Base-by-base conservation (phyloP, 331 rosid species). In the Rosa hybrid region DNA sequence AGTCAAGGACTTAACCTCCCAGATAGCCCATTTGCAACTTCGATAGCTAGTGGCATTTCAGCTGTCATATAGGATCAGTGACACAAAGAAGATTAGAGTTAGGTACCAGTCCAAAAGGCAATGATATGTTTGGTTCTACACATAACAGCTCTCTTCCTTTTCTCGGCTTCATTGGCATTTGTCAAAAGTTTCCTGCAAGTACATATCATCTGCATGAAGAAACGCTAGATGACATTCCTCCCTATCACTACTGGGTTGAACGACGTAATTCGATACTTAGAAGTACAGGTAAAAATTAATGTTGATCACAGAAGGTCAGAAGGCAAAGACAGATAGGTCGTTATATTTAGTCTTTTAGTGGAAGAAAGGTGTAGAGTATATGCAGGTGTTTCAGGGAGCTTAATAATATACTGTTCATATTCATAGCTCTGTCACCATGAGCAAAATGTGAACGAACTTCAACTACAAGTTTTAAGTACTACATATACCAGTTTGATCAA, bases 11-110 rank as follows among this genome's bases (percentile, higher is more conserved):
- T 90, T 46, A 77, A 90, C 77, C 91, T 92, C 39, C 98, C 98
- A 1, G 98, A 95, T 53, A 93, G 92, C 90, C 97, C 96, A 12
- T 93, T 91, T 78, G 78, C 92, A 65, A 81, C 88, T 83, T 84
- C 89, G 23, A 27, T 80, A 74, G 88, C 81, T 59, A 88, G 79
- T 72, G 88, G 84, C 83, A 83, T 72, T 70, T 82, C 87, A 7
- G 62, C 86, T 65, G 86, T 83, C 85, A 84, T 78, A 56, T 87
- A 86, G 90, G 79, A 80, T 83, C 85, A 64, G 86, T 77, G 79
- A 85, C 82, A 67, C 63, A 81, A 14, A 80, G 77, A 86, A 84
- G 88, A 81, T 65, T 84, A 94, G 92, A 85, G 86, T 68, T 88
- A 83, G 81, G 81, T 71, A 69, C 46, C 27, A 45, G 78, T 68